These are phyloP conservation scores for Harringtonia aguacate DNA, from an alignment of 2,329 filamentous ascomycete genomes.

Conservation along the genomic window DNA sequence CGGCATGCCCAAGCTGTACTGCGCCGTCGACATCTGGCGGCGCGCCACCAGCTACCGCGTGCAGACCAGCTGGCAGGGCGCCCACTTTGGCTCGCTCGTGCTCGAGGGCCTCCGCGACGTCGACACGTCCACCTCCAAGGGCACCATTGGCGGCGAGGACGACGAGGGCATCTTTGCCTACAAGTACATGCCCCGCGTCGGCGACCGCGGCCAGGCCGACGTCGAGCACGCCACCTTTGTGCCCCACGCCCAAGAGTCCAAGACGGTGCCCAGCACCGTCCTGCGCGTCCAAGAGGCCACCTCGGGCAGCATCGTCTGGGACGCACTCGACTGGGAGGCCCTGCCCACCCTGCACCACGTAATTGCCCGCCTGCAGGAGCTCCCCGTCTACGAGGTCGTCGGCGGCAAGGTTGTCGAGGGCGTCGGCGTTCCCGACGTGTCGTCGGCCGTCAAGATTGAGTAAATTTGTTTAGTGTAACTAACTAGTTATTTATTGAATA, in stretches of 20 bases:
- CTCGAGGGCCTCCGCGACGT: conserved; percentile 12
- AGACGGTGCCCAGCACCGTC: conserved; percentile 18
- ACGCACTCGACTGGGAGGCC: conserved; percentile 37
- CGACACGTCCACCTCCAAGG: conserved; percentile 3
- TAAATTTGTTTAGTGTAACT: background rate
- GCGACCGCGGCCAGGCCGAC: conserved; percentile 38
- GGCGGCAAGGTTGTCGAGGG: conserved; percentile 45
- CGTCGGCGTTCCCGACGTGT: conserved; percentile 36
- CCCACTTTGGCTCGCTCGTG: conserved; percentile 14
- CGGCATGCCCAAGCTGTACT: conserved; percentile 49
- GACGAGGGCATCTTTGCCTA: conserved; percentile 43
- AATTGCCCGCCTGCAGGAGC: conserved; percentile 35
- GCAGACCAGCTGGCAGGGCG: conserved; percentile 28
- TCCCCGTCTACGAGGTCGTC: conserved; percentile 46
- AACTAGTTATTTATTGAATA: background rate
- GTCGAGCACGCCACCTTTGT: conserved; percentile 38
- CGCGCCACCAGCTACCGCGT: conserved; percentile 23
- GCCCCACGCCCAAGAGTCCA: conserved; percentile 22
- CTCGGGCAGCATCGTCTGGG: conserved; percentile 34
- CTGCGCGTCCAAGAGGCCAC: conserved; percentile 24
- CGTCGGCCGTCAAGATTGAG: conserved; percentile 1
- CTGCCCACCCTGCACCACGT: conserved; percentile 53
- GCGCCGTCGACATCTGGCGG: conserved; percentile 33
- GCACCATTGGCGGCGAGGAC: conserved; percentile 18
- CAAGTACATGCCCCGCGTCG: conserved; percentile 46